Percentiles rank a stretch among this genome's conserved stretches.
These are phyloP conservation scores for Coelastrella sp. DNA, from an alignment of 139 green algal genomes.

Conservation along the genomic window DNA sequence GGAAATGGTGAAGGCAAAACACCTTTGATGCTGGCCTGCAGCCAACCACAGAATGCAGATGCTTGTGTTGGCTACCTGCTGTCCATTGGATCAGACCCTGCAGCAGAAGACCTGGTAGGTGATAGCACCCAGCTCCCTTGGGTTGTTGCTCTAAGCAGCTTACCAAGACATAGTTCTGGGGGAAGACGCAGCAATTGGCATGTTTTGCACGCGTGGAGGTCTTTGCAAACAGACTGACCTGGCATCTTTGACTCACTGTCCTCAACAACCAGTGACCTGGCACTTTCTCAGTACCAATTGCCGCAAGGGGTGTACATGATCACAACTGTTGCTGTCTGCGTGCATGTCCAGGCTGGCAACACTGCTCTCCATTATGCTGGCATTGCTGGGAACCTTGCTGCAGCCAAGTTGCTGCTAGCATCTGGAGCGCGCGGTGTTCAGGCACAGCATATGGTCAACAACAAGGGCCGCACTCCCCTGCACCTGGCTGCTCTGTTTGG, in stretches of 20 bases:
- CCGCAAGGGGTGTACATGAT: too few relatives aligned
- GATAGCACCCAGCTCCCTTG: background rate
- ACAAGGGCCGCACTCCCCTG: slow-evolving; percentile 35
- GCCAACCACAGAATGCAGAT: slow-evolving; percentile 29
- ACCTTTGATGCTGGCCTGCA: slow-evolving; percentile 53
- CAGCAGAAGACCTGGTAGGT: slow-evolving; percentile 31
- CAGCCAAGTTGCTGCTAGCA: slow-evolving; percentile 15
- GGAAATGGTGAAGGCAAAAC: slow-evolving; percentile 45
- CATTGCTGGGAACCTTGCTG: slow-evolving; percentile 7
- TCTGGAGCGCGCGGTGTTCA: background rate
- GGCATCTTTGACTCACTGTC: too few relatives aligned
- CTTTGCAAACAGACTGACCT: too few relatives aligned
- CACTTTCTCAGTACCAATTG: too few relatives aligned
- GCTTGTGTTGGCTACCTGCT: slow-evolving; percentile 53
- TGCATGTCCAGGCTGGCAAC: slow-evolving; percentile 22
- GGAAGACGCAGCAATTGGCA: background rate
- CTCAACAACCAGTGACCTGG: too few relatives aligned
- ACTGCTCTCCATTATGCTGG: slow-evolving; percentile 52
- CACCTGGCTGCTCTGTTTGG: slow-evolving; percentile 33
- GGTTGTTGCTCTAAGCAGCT: too few relatives aligned
- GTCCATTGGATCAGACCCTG: slow-evolving; percentile 40
- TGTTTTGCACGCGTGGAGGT: background rate
- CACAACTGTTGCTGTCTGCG: background rate
- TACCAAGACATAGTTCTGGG: too few relatives aligned
- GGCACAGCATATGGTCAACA: slow-evolving; percentile 6